Evolutionary conservation across 805 yeast species (phyloP).

Genomic region (Kodamaea hsintzibuensis): DNA sequence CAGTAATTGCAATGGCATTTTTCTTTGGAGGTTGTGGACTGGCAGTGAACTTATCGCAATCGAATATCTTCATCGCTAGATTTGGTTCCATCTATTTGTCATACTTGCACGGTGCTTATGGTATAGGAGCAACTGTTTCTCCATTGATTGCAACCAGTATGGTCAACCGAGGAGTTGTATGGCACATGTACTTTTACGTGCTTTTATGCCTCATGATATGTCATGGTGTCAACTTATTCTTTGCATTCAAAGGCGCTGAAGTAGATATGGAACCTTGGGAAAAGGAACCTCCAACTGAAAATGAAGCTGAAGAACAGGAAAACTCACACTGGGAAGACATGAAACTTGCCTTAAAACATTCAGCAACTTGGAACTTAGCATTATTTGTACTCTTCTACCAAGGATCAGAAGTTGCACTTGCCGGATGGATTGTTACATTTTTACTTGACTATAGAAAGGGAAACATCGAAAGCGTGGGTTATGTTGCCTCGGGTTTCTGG

Average conservation of each 20-base stretch:
- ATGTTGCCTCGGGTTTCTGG: conserved; percentile 72
- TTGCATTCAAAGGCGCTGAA: conserved; percentile 51
- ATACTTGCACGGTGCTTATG: conserved; percentile 66
- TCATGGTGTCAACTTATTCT: conserved; percentile 33
- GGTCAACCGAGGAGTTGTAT: conserved; percentile 48
- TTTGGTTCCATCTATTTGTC: conserved; percentile 61
- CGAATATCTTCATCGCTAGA: conserved; percentile 51
- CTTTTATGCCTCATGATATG: conserved; percentile 39
- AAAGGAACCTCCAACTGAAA: background rate
- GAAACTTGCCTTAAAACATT: conserved; percentile 39
- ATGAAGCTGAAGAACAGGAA: background rate
- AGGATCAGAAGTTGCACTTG: conserved; percentile 69
- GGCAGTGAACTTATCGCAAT: conserved; percentile 51
- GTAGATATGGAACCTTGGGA: conserved; percentile 44
- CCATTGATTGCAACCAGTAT: conserved; percentile 64
- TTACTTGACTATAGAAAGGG: conserved; percentile 56
- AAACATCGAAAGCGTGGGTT: conserved; percentile 50
- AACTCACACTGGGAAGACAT: conserved; percentile 26
- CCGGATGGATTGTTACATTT: conserved; percentile 71
- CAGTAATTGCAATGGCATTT: conserved; percentile 49
- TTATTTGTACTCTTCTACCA: conserved; percentile 59
- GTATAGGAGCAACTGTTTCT: conserved; percentile 68
- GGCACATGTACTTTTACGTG: conserved; percentile 59
- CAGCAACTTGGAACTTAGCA: conserved; percentile 50
- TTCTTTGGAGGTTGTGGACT: conserved; percentile 61